These are phyloP conservation scores for Hirschioporus abietinus DNA, from an alignment of 768 basidiomycete species.

Conservation along the genomic window DNA sequence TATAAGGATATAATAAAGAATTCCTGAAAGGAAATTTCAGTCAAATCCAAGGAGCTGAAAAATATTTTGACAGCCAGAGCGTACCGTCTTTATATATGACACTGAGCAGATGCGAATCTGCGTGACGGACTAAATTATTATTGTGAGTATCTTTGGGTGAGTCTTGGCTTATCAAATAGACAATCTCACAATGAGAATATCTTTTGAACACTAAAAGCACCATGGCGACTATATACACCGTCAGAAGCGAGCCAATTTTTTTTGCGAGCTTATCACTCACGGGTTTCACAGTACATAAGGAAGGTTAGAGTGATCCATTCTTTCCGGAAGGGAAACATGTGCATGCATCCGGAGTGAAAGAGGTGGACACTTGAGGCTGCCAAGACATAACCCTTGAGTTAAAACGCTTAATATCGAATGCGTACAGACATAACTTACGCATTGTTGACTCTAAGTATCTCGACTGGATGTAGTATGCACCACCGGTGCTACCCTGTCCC, in stretches of 20 bases:
- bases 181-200: neutral
- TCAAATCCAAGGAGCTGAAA: neutral
- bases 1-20: neutral
- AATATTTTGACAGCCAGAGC: neutral
- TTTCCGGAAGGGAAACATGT: neutral
- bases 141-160: neutral
- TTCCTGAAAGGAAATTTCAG: neutral
- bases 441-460: neutral
- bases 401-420: neutral
- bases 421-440: neutral
- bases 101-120: neutral
- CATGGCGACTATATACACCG: neutral
- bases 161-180: neutral
- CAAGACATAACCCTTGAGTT: neutral
- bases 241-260: neutral
- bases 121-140: neutral
- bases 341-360: neutral
- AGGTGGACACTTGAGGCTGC: neutral
- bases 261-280: neutral
- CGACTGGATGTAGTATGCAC: neutral
- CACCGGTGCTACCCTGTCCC: neutral
- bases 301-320: neutral
- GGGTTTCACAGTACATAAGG: neutral
- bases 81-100: neutral
- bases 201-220: neutral